Percentiles rank a stretch among this genome's conserved stretches.
Conservation (phyloP, 306 rosid genomes). For the Echinosophora koreensis region DNA sequence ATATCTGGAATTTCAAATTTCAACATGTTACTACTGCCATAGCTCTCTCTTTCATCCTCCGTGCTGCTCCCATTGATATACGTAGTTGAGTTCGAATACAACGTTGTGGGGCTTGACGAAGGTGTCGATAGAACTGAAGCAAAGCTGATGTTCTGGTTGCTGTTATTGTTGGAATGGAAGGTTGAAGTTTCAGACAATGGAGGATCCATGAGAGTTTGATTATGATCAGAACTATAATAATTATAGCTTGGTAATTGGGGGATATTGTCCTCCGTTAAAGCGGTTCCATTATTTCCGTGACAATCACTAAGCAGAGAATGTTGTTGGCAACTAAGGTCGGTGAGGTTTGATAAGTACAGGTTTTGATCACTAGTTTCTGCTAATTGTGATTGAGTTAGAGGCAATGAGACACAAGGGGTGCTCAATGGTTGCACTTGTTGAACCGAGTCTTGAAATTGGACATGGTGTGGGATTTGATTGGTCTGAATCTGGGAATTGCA, state of each 20-base stretch:
- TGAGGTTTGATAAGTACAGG: constrained; percentile 50
- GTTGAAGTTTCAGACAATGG: constrained; percentile 53
- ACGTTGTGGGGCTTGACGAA: constrained; percentile 72
- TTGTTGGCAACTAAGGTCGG: constrained; percentile 50
- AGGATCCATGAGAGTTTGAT: constrained; percentile 46
- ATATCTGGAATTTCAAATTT: constrained; percentile 72
- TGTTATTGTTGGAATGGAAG: constrained; percentile 53
- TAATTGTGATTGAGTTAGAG: constrained; percentile 45
- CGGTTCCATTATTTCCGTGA: constrained; percentile 46
- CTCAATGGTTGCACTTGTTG: no score
- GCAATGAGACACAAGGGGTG: constrained; percentile 46
- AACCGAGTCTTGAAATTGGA: constrained; percentile 49
- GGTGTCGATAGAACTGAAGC: constrained; percentile 80
- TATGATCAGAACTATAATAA: constrained; percentile 41
- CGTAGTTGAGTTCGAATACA: constrained; percentile 75
- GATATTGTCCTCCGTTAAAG: constrained; percentile 45
- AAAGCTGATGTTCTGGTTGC: constrained; percentile 56
- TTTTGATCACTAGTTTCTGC: constrained; percentile 48
- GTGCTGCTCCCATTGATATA: constrained; percentile 55
- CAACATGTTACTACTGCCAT: constrained; percentile 72
- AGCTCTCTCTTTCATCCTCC: constrained; percentile 90
- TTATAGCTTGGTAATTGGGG: constrained; percentile 51
- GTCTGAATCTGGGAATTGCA: constrained; percentile 48
- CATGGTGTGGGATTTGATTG: constrained; percentile 33
- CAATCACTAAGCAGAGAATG: constrained; percentile 54